Percentiles rank a stretch among this genome's conserved stretches.
These are phyloP conservation scores for Leptomonas seymouri DNA, from an alignment of 208 protist species.

Conservation along the genomic window DNA sequence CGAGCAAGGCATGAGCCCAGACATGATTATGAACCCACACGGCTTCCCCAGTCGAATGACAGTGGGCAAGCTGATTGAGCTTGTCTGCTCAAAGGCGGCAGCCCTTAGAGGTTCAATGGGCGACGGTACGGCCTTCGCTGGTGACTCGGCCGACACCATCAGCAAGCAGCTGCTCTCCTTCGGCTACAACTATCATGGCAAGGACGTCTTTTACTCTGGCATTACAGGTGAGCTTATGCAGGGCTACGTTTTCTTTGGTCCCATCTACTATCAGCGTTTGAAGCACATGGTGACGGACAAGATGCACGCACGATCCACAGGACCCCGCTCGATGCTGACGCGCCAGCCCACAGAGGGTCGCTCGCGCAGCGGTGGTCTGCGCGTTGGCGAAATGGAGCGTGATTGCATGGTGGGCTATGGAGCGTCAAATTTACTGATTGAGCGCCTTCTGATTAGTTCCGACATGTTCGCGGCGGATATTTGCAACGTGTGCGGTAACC, in stretches of 20 bases:
- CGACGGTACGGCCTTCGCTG: constrained; percentile 97
- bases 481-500: constrained; percentile 93
- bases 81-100: constrained; percentile 97
- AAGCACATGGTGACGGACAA: constrained; percentile 99
- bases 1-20: constrained; percentile 96
- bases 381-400: constrained; percentile 99
- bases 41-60: constrained; percentile 99
- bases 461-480: constrained; percentile 97
- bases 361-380: constrained; percentile 97
- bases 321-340: constrained; percentile 96
- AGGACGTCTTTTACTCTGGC: constrained; percentile 97
- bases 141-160: constrained; percentile 95
- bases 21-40: constrained; percentile 99
- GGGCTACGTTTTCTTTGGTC: constrained; percentile 99
- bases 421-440: constrained; percentile 95
- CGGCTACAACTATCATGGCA: constrained; percentile 99
- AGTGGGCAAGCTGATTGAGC: constrained; percentile 99
- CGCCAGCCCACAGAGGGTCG: constrained; percentile 99
- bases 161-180: constrained; percentile 75
- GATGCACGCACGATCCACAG: constrained; percentile 98
- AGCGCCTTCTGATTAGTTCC: constrained; percentile 97
- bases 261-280: constrained; percentile 99
- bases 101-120: constrained; percentile 90
- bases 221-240: constrained; percentile 98
- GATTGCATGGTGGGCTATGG: constrained; percentile 99